phyloP scores from a whole-genome alignment of 2,329 filamentous ascomycete species.

The Amauroascus verrucosus region DNA sequence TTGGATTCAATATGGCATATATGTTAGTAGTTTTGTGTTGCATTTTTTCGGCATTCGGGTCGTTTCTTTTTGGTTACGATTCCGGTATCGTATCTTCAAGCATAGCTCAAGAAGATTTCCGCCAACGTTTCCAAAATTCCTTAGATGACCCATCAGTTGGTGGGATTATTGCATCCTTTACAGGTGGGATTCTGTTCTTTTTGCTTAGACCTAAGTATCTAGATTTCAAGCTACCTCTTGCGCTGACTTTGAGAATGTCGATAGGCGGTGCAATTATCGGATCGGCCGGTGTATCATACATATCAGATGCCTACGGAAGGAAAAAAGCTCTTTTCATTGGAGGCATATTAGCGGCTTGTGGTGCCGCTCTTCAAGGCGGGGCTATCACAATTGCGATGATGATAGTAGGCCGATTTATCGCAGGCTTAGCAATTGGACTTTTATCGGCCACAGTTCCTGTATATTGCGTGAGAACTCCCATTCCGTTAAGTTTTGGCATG shows the following conservation, averaged over 20 bases:
- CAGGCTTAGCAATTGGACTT: conserved; percentile 41
- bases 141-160: conserved; percentile 27
- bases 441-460: conserved; percentile 41
- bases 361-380: conserved; percentile 30
- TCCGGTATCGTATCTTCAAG: conserved; percentile 31
- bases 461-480: conserved; percentile 30
- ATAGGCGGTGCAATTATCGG: conserved; percentile 33
- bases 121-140: conserved; percentile 23
- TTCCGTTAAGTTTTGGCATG: not conserved
- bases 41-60: conserved; percentile 38
- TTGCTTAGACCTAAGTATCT: not conserved
- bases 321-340: conserved; percentile 28
- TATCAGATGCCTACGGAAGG: conserved; percentile 29
- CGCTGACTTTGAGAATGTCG: too few species aligned
- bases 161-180: conserved; percentile 35
- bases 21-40: conserved; percentile 29
- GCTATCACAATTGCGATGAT: conserved; percentile 35
- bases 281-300: conserved; percentile 25
- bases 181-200: conserved; percentile 17
- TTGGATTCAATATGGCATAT: conserved; percentile 20
- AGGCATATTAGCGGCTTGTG: conserved; percentile 26
- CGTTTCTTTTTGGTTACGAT: conserved; percentile 43
- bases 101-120: conserved; percentile 29
- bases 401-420: conserved; percentile 42
- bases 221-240: too few species aligned